Conservation (phyloP, 805 yeast species). For the Nakazawaea ishiwadae region DNA sequence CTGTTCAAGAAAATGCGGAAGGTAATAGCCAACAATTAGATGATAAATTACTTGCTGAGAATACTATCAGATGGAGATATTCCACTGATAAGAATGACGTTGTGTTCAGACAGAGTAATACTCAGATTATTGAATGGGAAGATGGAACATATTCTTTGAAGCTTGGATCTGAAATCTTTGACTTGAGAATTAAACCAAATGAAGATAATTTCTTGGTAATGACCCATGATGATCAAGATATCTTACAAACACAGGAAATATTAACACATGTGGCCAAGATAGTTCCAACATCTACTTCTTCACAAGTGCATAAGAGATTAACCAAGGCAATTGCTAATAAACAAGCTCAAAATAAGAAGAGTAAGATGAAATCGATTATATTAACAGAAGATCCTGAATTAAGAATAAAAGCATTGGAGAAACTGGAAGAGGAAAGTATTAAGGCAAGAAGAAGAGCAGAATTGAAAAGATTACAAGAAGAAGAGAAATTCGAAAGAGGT, state of each 20-base stretch:
- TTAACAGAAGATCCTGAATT: conserved; percentile 62
- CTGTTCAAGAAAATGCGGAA: conserved; percentile 30
- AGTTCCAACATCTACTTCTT: conserved; percentile 86
- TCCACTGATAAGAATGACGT: conserved; percentile 67
- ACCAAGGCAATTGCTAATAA: conserved; percentile 62
- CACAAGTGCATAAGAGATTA: conserved; percentile 75
- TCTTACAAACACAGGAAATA: conserved; percentile 64
- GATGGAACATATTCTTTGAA: conserved; percentile 87
- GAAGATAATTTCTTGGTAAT: conserved; percentile 70
- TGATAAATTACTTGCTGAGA: conserved; percentile 67
- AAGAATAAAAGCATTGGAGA: conserved; percentile 63
- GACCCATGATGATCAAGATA: conserved; percentile 66
- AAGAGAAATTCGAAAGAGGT: conserved; percentile 49
- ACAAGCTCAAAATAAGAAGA: conserved; percentile 39
- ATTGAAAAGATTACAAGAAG: conserved; percentile 46
- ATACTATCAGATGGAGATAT: conserved; percentile 93
- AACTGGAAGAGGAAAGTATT: conserved; percentile 56
- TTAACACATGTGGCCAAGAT: conserved; percentile 65
- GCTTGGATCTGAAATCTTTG: conserved; percentile 84
- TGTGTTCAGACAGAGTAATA: conserved; percentile 79
- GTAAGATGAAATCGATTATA: conserved; percentile 45
- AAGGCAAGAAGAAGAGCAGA: conserved; percentile 62
- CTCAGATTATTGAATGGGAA: conserved; percentile 89
- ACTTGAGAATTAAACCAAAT: conserved; percentile 58
- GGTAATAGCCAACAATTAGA: conserved; percentile 48